A percentile compares a stretch with the other conserved stretches of the same genome.
Conservation (phyloP, 306 rosid species). For the Casuarina equisetifolia region DNA sequence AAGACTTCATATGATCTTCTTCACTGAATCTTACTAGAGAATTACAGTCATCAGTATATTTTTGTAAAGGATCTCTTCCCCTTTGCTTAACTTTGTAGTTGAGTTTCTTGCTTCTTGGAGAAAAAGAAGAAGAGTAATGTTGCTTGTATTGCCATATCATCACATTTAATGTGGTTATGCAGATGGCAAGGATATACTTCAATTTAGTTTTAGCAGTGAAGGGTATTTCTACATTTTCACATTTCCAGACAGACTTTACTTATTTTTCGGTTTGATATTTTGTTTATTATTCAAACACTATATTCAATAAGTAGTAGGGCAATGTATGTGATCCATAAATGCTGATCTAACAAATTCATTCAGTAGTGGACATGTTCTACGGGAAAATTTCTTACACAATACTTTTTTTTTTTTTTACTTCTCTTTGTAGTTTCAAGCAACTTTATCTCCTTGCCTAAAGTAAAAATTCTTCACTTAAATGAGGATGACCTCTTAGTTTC, state of each 20-base stretch:
- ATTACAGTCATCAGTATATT: neutral
- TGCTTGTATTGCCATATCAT: neutral
- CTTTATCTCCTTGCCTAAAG: too few species aligned
- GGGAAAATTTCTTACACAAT: neutral
- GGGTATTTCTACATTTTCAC: neutral
- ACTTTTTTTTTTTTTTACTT: too few species aligned
- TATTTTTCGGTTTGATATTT: too few species aligned
- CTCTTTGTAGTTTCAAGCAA: too few species aligned
- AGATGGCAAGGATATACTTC: neutral
- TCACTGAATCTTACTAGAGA: neutral
- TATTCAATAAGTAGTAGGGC: too few species aligned
- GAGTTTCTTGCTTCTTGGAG: neutral
- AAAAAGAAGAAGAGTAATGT: neutral
- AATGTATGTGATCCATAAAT: neutral
- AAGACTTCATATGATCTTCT: neutral
- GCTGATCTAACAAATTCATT: neutral
- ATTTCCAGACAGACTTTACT: neutral
- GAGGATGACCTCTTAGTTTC: too few species aligned
- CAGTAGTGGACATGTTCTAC: neutral
- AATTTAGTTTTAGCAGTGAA: neutral
- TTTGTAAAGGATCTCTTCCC: neutral
- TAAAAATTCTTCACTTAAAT: too few species aligned
- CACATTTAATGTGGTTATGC: neutral
- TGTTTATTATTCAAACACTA: too few species aligned
- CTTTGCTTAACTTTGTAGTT: neutral